A percentile compares a stretch with the other conserved stretches of the same genome.
Conservation (phyloP, 768 basidiomycete genomes). For the Lentinus brumalis region DNA sequence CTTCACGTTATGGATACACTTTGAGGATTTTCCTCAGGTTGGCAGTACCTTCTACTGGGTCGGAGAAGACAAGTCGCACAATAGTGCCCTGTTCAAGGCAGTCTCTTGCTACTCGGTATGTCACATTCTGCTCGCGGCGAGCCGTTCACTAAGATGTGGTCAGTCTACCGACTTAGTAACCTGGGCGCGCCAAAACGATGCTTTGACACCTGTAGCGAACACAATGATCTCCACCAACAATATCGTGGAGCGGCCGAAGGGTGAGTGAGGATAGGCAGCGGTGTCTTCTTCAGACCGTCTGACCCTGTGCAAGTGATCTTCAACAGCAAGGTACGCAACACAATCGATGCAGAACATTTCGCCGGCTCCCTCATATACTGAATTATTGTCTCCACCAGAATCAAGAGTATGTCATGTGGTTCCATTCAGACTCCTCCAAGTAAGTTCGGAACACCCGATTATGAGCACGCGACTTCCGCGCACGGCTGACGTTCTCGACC, state of each 20-base stretch:
- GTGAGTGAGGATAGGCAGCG: conserved; percentile 28
- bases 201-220: conserved; percentile 52
- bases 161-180: conserved; percentile 52
- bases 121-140: background rate
- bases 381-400: conserved; percentile 37
- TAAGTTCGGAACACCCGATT: conserved; percentile 28
- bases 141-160: background rate
- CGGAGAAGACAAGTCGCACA: conserved; percentile 62
- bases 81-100: conserved; percentile 55
- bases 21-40: conserved; percentile 36
- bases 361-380: background rate
- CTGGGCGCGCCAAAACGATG: conserved; percentile 63
- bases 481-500: background rate
- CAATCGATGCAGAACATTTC: too few relatives aligned
- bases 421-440: conserved; percentile 66
- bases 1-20: background rate
- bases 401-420: conserved; percentile 71
- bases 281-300: background rate
- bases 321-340: conserved; percentile 45
- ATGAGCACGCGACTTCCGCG: too few relatives aligned
- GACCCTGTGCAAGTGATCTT: conserved; percentile 44
- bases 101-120: conserved; percentile 60
- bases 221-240: conserved; percentile 60
- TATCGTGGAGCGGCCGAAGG: conserved; percentile 66
- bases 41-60: conserved; percentile 61